These are phyloP conservation scores for Aristolochia californica DNA, from an alignment of 164 flowering plant species.

Conservation along the genomic window DNA sequence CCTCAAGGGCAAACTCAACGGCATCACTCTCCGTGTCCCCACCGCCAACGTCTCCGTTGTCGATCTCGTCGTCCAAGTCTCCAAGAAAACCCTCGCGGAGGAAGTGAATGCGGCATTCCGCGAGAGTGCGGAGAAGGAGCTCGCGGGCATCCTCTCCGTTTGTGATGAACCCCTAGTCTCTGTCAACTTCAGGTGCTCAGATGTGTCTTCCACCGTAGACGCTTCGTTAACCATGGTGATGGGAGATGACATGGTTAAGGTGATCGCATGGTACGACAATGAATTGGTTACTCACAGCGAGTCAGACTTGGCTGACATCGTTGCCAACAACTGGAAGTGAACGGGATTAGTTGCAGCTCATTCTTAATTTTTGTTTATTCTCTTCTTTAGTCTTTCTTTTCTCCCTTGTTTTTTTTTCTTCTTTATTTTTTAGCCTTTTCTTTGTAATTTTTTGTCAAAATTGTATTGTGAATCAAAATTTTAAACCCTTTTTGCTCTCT, in stretches of 20 bases:
- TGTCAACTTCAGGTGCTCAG: slow-evolving; percentile 74
- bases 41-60: slow-evolving; percentile 93
- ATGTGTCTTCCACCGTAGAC: slow-evolving; percentile 86
- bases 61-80: slow-evolving; percentile 82
- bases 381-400: slow-evolving; percentile 3
- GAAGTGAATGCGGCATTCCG: slow-evolving; percentile 95
- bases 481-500: not conserved
- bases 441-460: too few species aligned
- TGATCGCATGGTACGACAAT: slow-evolving; percentile 94
- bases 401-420: not conserved
- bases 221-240: slow-evolving; percentile 84
- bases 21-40: slow-evolving; percentile 87
- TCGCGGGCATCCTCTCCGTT: slow-evolving; percentile 70
- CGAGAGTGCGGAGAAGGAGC: slow-evolving; percentile 72
- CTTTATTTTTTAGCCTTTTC: too few species aligned
- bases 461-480: too few species aligned
- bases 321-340: slow-evolving; percentile 84
- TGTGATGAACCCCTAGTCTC: slow-evolving; percentile 90
- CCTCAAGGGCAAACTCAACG: slow-evolving; percentile 91
- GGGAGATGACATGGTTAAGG: slow-evolving; percentile 99
- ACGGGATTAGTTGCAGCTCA: not conserved
- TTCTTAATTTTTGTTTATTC: slow-evolving; percentile 3
- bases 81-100: slow-evolving; percentile 91
- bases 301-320: slow-evolving; percentile 85
- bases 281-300: slow-evolving; percentile 96